Conservation (phyloP, 148 eudicot species). For the Fagopyrum esculentum region DNA sequence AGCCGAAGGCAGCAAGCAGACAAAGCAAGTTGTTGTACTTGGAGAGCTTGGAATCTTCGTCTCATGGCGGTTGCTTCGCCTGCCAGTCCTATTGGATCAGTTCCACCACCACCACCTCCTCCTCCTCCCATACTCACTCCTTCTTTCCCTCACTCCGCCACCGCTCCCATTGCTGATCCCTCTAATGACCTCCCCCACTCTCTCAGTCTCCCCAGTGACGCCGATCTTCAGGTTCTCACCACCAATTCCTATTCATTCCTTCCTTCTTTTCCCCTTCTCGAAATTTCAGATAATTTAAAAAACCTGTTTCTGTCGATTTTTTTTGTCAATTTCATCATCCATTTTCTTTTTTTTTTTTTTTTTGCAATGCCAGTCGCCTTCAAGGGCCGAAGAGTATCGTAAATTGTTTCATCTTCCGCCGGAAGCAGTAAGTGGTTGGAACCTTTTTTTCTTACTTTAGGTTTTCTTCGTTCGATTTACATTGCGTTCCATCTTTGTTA, state of each 20-base stretch:
- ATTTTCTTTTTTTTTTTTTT: not conserved
- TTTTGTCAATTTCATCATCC: not conserved
- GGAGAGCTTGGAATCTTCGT: not conserved
- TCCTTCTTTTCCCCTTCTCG: not conserved
- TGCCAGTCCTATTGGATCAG: not conserved
- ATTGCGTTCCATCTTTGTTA: not conserved
- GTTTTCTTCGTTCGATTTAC: not conserved
- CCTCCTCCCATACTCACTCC: constrained; percentile 20
- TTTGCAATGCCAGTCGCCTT: constrained; percentile 21
- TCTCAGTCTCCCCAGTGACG: constrained; percentile 19
- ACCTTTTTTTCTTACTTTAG: not conserved
- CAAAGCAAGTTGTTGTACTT: not conserved
- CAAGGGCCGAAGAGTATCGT: constrained; percentile 82
- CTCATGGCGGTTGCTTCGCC: constrained; percentile 12
- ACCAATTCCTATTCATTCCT: not conserved
- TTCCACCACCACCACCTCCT: constrained; percentile 5
- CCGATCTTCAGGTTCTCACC: constrained; percentile 27
- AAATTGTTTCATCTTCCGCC: constrained; percentile 81
- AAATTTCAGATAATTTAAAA: not conserved
- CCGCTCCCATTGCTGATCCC: constrained; percentile 15
- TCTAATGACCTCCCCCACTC: constrained; percentile 19
- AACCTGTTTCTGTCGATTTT: not conserved
- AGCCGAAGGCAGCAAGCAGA: not conserved
- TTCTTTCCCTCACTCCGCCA: constrained; percentile 22
- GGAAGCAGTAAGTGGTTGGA: constrained; percentile 54